These are phyloP conservation scores for Agrocybe pediades DNA, from an alignment of 768 basidiomycete genomes.

Conservation along the genomic window DNA sequence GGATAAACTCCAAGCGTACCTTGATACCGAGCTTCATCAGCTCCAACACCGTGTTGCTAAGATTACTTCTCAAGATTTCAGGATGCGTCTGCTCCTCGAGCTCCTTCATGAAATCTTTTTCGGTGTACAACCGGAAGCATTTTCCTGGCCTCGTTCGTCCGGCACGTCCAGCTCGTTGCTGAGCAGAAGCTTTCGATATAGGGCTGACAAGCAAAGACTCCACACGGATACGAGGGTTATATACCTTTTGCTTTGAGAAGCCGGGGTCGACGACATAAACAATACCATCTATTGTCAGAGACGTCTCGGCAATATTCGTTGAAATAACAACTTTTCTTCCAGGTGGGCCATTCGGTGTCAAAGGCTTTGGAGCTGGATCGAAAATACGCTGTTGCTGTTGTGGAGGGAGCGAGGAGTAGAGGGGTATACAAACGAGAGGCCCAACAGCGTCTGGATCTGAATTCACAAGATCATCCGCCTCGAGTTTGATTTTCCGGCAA, in stretches of 20 bases:
- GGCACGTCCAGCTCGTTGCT: constrained; percentile 95
- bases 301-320: constrained; percentile 98
- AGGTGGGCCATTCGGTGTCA: constrained; percentile 65
- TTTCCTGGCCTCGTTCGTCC: constrained; percentile 96
- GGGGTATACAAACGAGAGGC: constrained; percentile 85
- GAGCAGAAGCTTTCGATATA: constrained; percentile 95
- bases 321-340: constrained; percentile 95
- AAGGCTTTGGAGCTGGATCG: constrained; percentile 76
- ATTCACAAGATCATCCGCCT: constrained; percentile 82
- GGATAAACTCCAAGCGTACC: constrained; percentile 34
- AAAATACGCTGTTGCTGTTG: constrained; percentile 97
- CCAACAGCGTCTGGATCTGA: constrained; percentile 77
- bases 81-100: constrained; percentile 97
- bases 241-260: constrained; percentile 97
- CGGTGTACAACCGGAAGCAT: constrained; percentile 95
- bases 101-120: constrained; percentile 95
- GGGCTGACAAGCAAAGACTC: constrained; percentile 92
- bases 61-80: constrained; percentile 91
- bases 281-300: constrained; percentile 96
- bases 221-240: constrained; percentile 96
- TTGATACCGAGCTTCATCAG: constrained; percentile 93
- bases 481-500: constrained; percentile 89
- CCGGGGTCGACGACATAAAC: constrained; percentile 99
- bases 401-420: constrained; percentile 94
- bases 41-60: constrained; percentile 92